These are phyloP conservation scores for Termitomyces sp. DNA, from an alignment of 768 basidiomycete species.

Conservation along the genomic window DNA sequence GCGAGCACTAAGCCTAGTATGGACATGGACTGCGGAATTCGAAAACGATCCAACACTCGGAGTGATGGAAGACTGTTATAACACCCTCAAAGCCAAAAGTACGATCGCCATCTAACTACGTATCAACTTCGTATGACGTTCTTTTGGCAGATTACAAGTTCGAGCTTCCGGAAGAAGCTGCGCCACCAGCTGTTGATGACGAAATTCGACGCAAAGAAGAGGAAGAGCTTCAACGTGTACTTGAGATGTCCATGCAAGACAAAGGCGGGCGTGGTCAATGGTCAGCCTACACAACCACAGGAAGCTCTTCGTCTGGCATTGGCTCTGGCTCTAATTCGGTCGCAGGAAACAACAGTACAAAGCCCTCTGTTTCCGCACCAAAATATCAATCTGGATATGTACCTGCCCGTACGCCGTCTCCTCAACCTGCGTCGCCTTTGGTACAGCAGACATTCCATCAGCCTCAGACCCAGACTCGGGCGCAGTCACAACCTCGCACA, in stretches of 20 bases:
- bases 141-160: conserved; percentile 61
- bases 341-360: conserved; percentile 14
- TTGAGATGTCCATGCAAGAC: conserved; percentile 92
- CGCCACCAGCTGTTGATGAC: conserved; percentile 69
- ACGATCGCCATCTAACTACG: not conserved
- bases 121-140: conserved; percentile 2
- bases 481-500: conserved; percentile 10
- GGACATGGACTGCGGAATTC: conserved; percentile 82
- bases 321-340: conserved; percentile 13
- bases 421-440: conserved; percentile 11
- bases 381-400: conserved; percentile 50
- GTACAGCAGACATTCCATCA: conserved; percentile 6
- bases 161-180: conserved; percentile 51
- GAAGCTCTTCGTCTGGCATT: conserved; percentile 20
- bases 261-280: conserved; percentile 71
- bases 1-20: conserved; percentile 65
- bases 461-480: conserved; percentile 16
- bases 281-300: conserved; percentile 32
- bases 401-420: conserved; percentile 49
- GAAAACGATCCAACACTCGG: conserved; percentile 74
- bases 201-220: conserved; percentile 82
- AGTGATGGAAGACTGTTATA: conserved; percentile 88
- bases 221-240: conserved; percentile 87
- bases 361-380: conserved; percentile 21
- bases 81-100: conserved; percentile 81